A percentile compares a stretch with the other conserved stretches of the same genome.
Evolutionary conservation across 371 early-diverging fungal species (phyloP).

Genomic region (Funneliformis caledonium): DNA sequence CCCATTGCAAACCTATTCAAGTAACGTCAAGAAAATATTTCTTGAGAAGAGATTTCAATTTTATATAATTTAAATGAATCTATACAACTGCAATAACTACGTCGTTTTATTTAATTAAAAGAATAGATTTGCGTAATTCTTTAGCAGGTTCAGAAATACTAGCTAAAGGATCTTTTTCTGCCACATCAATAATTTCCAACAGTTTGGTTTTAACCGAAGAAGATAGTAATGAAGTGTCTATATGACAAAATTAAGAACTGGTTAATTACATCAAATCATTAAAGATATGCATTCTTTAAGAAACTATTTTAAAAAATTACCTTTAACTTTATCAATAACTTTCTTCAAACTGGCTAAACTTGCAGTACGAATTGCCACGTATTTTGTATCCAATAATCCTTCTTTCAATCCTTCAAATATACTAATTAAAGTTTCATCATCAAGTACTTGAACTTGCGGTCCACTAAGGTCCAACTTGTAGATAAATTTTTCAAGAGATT

Average conservation of each 20-base stretch:
- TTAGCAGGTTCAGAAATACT: conserved; percentile 21
- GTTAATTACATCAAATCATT: not conserved
- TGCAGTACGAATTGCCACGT: conserved; percentile 29
- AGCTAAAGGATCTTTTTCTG: not conserved
- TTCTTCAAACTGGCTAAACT: conserved; percentile 22
- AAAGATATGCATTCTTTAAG: not conserved
- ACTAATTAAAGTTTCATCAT: conserved; percentile 11
- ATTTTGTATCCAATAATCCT: conserved; percentile 20
- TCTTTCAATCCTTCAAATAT: conserved; percentile 19
- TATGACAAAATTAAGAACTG: not conserved
- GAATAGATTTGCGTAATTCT: conserved; percentile 1
- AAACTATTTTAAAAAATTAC: not conserved
- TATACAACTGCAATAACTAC: not conserved
- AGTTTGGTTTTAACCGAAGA: not conserved
- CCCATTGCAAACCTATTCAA: no score
- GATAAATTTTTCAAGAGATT: conserved; percentile 60
- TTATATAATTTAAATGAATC: not conserved
- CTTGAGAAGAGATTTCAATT: no score
- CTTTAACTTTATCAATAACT: conserved; percentile 18
- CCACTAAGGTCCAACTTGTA: conserved; percentile 40
- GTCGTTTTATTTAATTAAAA: not conserved
- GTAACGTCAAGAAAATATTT: no score
- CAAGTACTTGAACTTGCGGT: not conserved
- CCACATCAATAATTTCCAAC: not conserved
- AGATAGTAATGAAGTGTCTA: not conserved